Base-by-base conservation (phyloP, 495 filamentous ascomycete genomes). In the Penicillium cataractarum region DNA sequence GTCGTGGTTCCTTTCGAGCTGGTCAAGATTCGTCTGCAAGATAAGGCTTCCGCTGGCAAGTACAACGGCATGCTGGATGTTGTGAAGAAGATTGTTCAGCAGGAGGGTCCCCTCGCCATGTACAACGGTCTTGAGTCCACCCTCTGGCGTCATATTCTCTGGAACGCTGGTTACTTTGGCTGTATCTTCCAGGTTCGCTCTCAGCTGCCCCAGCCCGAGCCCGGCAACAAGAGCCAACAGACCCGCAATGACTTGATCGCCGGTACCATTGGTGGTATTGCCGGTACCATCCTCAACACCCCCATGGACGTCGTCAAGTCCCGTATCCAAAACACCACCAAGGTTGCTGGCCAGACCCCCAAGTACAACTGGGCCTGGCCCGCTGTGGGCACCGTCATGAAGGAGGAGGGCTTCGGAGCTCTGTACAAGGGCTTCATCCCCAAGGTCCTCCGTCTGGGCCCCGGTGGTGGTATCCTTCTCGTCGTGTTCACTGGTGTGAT, bases 361-460 rank as follows among this genome's bases (percentile, higher is more conserved):
- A 99, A 98, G 83, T 99, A 99, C 79, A 97, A 97, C 82, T 99
- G 95, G 95, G 96, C 95, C 17, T 96, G 88, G 84, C 90, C 91
- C 35, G 87, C 91, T 44, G 79, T 97, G 19, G 89, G 82, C 19
- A 91, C 90, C 19, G 91, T 99, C 49, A 87, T 92, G 78, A 92
- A 85, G 79, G 95, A 99, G 80, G 95, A 99, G 72, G 95, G 95
- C 12, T 95, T 97, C 70, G 79, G 74, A 17, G 95, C 95, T 13
- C 81, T 99, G 51, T 99, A 99, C 81, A 99, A 99, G 84, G 95
- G 95, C 6, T 99, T 99, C 83, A 61, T 96, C 40, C 95, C 95
- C 46, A 99, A 99, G 84, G 94, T 99, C 35, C 82, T 96, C 56
- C 84, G 92, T 78, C 77, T 96, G 56, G 92, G 92, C 22, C 92